Conservation (phyloP, 2,329 filamentous ascomycete species). For the Monosporascus sp. region DNA sequence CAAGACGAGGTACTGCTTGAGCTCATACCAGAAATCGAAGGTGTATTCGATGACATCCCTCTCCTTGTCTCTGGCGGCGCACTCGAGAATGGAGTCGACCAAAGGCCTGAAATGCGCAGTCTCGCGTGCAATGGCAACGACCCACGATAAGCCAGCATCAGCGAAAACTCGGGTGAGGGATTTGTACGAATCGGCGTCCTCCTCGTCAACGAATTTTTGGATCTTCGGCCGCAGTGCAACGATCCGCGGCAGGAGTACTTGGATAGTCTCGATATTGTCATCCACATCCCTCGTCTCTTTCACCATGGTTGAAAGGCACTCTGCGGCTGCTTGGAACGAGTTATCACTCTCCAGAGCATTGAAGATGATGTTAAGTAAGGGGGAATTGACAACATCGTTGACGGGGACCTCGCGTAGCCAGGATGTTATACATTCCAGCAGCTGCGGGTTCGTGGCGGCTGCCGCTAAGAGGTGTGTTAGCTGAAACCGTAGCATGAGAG, state of each 20-base stretch:
- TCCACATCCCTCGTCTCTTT: constrained; percentile 91
- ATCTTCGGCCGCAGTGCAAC: constrained; percentile 74
- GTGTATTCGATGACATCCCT: constrained; percentile 89
- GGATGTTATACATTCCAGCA: constrained; percentile 93
- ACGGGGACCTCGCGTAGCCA: constrained; percentile 94
- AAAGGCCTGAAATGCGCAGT: constrained; percentile 75
- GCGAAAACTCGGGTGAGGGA: constrained; percentile 86
- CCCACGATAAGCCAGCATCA: constrained; percentile 92
- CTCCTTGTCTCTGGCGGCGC: constrained; percentile 79
- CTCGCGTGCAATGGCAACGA: constrained; percentile 81
- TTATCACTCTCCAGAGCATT: constrained; percentile 68
- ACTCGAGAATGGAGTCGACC: constrained; percentile 90
- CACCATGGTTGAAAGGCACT: constrained; percentile 89
- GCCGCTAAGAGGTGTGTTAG: constrained; percentile 44
- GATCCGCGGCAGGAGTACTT: constrained; percentile 75
- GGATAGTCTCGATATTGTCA: constrained; percentile 77
- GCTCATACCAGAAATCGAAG: constrained; percentile 96
- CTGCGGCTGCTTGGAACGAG: constrained; percentile 82
- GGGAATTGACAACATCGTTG: constrained; percentile 75
- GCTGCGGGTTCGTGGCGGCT: constrained; percentile 79
- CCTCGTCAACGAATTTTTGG: constrained; percentile 65
- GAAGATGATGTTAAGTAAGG: constrained; percentile 76
- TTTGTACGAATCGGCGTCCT: constrained; percentile 82
- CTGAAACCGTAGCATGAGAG: constrained; percentile 14
- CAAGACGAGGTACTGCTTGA: constrained; percentile 91